A percentile compares a stretch with the other conserved stretches of the same genome.
These are phyloP conservation scores for Cordyceps fumosorosea DNA, from an alignment of 2,329 filamentous ascomycete genomes.

Conservation along the genomic window DNA sequence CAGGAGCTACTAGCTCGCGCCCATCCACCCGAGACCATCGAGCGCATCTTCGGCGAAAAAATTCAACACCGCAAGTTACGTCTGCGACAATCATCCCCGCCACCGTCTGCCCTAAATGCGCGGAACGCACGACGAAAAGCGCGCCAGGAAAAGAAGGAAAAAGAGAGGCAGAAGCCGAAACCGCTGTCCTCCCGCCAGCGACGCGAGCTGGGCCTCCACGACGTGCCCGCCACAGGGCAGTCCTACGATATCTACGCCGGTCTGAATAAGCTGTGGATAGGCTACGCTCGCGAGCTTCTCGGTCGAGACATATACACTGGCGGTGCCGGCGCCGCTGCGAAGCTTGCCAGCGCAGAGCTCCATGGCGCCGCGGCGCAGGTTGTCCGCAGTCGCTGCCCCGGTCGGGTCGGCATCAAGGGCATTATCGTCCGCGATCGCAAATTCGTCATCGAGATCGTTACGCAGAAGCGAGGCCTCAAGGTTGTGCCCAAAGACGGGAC, in stretches of 20 bases:
- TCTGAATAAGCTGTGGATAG: conserved; percentile 72
- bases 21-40: conserved; percentile 66
- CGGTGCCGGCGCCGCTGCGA: conserved; percentile 56
- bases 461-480: conserved; percentile 62
- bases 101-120: conserved; percentile 44
- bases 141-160: conserved; percentile 38
- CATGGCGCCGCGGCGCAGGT: conserved; percentile 83
- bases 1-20: conserved; percentile 67
- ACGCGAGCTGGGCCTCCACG: conserved; percentile 64
- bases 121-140: conserved; percentile 50
- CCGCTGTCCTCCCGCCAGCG: conserved; percentile 78
- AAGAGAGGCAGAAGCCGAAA: conserved; percentile 45
- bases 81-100: conserved; percentile 68
- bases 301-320: conserved; percentile 53
- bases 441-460: conserved; percentile 81
- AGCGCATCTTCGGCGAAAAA: conserved; percentile 72
- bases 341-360: conserved; percentile 80
- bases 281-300: conserved; percentile 78
- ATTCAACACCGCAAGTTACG: conserved; percentile 76
- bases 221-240: conserved; percentile 59
- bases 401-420: conserved; percentile 74
- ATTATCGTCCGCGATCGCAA: conserved; percentile 87
- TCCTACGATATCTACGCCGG: conserved; percentile 69
- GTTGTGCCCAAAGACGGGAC: conserved; percentile 85
- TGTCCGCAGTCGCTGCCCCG: conserved; percentile 71